Evolutionary conservation across 2,329 filamentous ascomycete species (phyloP).

Genomic region (Aspergillus terreus): DNA sequence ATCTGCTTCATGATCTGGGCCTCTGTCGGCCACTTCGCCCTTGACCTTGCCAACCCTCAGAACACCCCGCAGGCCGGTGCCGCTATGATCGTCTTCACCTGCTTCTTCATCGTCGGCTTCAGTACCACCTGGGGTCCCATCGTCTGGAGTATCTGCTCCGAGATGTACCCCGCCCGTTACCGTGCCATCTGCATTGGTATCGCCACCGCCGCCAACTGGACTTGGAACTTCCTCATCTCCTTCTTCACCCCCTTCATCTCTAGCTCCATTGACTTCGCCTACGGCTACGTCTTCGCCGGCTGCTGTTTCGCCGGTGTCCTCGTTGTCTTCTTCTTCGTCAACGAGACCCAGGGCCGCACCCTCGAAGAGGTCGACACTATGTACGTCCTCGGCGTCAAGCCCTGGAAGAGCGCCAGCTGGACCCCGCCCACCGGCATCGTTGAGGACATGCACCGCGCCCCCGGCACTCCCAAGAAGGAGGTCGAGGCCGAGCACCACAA

Average conservation of each 20-base stretch:
- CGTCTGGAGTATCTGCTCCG: constrained; percentile 44
- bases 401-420: constrained; percentile 59
- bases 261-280: constrained; percentile 66
- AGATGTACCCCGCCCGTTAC: constrained; percentile 45
- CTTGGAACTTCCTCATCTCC: constrained; percentile 69
- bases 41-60: constrained; percentile 38
- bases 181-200: constrained; percentile 75
- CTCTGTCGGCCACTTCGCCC: constrained; percentile 50
- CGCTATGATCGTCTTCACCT: constrained; percentile 68
- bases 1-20: constrained; percentile 61
- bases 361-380: constrained; percentile 78
- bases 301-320: constrained; percentile 64
- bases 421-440: constrained; percentile 31
- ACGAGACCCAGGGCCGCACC: constrained; percentile 68
- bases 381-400: constrained; percentile 64
- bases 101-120: constrained; percentile 71
- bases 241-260: constrained; percentile 83
- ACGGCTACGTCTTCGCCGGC: constrained; percentile 74
- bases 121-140: constrained; percentile 68
- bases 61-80: constrained; percentile 53
- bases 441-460: constrained; percentile 22
- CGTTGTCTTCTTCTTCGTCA: constrained; percentile 73
- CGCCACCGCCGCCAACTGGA: constrained; percentile 74
- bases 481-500: constrained; percentile 17
- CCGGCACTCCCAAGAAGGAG: constrained; percentile 8